Base-by-base conservation (phyloP, 2,329 filamentous ascomycete species). In the Trichoderma simmonsii region DNA sequence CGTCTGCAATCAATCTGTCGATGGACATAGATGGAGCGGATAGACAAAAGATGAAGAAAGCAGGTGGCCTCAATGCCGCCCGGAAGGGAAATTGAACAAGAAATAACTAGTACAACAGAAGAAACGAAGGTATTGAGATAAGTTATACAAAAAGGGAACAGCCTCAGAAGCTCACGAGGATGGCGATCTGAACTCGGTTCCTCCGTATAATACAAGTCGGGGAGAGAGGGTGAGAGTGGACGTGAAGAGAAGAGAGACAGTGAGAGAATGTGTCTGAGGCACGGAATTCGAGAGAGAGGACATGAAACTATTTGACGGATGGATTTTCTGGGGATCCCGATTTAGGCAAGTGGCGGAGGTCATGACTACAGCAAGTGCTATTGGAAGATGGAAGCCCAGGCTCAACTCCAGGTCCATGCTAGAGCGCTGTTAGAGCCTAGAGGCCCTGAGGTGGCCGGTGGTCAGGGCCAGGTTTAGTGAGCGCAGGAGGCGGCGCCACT, bases 281-380 rank as follows among this genome's bases (percentile, higher is more conserved):
- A 51, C 32, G 34, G 51, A 32, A 43, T 39, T 61, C 21, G 48
- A 63, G 34, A 64, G 43, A 63, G 60, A 64, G 60, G 32, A 57
- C n/a, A 24, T 36, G 64, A 66, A 60, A 60, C 57, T 60, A n/a
- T 32, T 34, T 32, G 30, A 30, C 12, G 61, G 39, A 60, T 32
- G 21, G 36, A 26, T 59, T 67, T 67, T 62, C 67, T 61, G 39
- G 67, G 48, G 48, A 69, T 62, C 51, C 67, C 24, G 18, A 15
- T 71, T 64, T 64, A 64, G 68, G 60, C 68, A 71, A 71, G 68
- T 51, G 68, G 68, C 68, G 68, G 34, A 61, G 48, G 68, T 24
- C 32, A 30, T 34, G 24, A 36, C 24, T 39, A 26, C 64, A 28
- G 39, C 32, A 12, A 11, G 14, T 54, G 7, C 9, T 30, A 36